These are phyloP conservation scores for Pleurostoma richardsiae DNA, from an alignment of 2,329 filamentous ascomycete genomes.

Conservation along the genomic window DNA sequence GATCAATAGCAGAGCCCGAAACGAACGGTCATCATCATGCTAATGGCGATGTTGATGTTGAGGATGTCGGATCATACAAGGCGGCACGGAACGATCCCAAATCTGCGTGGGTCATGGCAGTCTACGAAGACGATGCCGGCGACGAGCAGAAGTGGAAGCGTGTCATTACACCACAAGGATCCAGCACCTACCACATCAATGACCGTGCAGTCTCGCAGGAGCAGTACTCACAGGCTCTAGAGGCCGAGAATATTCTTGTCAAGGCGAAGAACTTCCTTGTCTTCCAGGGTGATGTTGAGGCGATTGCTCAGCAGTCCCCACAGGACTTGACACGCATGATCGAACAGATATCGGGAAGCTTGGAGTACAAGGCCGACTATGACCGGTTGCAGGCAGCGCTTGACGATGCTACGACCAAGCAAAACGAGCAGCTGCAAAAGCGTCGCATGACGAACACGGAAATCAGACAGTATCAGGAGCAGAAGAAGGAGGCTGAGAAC, in stretches of 20 bases:
- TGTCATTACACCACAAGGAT: constrained; percentile 80
- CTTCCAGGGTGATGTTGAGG: constrained; percentile 96
- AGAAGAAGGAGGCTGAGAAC: constrained; percentile 91
- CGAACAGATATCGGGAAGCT: constrained; percentile 93
- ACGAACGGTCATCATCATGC: constrained; percentile 59
- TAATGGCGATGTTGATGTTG: constrained; percentile 50
- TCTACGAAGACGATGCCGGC: constrained; percentile 95
- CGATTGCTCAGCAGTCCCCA: constrained; percentile 90
- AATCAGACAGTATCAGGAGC: constrained; percentile 95
- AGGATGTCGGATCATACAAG: constrained; percentile 52
- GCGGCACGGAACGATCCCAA: constrained; percentile 79
- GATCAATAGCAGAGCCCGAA: constrained; percentile 58
- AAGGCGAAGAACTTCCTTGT: constrained; percentile 97
- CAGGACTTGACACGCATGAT: constrained; percentile 91
- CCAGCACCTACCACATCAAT: constrained; percentile 96
- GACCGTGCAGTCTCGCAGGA: constrained; percentile 82
- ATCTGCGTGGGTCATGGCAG: constrained; percentile 97
- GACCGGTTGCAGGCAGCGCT: constrained; percentile 82
- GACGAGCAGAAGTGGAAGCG: constrained; percentile 96
- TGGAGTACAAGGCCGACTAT: constrained; percentile 93
- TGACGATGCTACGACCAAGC: constrained; percentile 82
- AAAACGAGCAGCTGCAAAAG: constrained; percentile 81
- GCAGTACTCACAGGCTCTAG: constrained; percentile 89
- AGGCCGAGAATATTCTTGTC: constrained; percentile 93
- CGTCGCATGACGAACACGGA: constrained; percentile 94